Evolutionary conservation across 108 stramenopile genomes (phyloP).

Genomic region (Bacterosira constricta): DNA sequence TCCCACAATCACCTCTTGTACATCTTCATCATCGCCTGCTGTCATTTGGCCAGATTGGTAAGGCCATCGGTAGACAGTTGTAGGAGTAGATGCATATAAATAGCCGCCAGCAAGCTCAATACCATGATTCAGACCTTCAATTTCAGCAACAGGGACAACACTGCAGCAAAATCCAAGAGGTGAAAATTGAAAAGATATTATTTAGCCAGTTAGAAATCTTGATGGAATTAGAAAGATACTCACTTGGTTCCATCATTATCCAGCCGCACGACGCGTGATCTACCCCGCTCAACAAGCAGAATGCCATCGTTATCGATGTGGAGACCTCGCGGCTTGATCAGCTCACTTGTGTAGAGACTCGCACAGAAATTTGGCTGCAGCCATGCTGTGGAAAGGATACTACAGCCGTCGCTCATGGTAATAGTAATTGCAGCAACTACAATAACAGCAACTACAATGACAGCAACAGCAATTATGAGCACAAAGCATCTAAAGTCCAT

Average conservation of each 20-base stretch:
- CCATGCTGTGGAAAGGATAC: conserved; percentile 23
- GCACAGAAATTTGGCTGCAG: conserved; percentile 42
- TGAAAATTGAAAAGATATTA: background rate
- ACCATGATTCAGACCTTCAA: conserved; percentile 63
- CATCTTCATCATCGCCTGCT: conserved; percentile 4
- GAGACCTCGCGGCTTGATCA: conserved; percentile 33
- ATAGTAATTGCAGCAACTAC: too few species aligned
- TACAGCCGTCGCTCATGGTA: too few species aligned
- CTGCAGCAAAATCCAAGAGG: background rate
- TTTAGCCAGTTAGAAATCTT: too few species aligned
- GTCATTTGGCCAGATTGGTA: conserved; percentile 13
- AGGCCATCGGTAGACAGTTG: conserved; percentile 67
- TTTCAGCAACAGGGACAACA: conserved; percentile 31
- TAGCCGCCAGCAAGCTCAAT: conserved; percentile 54
- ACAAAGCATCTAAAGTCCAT: too few species aligned
- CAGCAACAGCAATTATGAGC: too few species aligned
- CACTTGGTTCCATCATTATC: conserved; percentile 5
- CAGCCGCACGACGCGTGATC: conserved; percentile 32
- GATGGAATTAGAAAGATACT: background rate
- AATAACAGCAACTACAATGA: too few species aligned
- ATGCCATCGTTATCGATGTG: conserved; percentile 38
- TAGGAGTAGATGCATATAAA: conserved; percentile 63
- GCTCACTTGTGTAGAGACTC: conserved; percentile 3
- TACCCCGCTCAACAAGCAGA: conserved; percentile 36
- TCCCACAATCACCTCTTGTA: conserved; percentile 38